Conservation (phyloP, 2,329 filamentous ascomycete species). For the Periconia digitata region DNA sequence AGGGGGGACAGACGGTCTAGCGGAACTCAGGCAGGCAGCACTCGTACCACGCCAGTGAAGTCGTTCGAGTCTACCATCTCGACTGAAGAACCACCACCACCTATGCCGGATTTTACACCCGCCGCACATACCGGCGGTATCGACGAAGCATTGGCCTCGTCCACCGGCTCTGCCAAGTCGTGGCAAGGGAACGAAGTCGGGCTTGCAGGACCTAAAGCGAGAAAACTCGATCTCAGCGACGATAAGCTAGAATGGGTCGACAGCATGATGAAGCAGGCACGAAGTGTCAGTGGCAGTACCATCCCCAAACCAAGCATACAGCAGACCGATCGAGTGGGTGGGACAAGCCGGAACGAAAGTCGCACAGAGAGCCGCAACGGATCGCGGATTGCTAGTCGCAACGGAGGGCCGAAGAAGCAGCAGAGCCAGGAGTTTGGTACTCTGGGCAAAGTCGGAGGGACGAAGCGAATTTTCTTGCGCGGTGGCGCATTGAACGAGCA, state of each 20-base stretch:
- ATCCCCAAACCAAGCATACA: conserved; percentile 10
- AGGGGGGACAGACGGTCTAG: conserved; percentile 22
- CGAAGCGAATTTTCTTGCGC: conserved; percentile 68
- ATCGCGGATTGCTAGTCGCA: background rate
- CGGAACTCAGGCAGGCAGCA: conserved; percentile 20
- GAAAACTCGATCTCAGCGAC: conserved; percentile 64
- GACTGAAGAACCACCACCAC: conserved; percentile 25
- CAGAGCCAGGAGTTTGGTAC: conserved; percentile 60
- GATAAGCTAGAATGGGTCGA: conserved; percentile 81
- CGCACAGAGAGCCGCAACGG: background rate
- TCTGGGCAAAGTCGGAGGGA: conserved; percentile 70
- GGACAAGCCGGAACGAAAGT: conserved; percentile 19
- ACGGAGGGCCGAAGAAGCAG: conserved; percentile 12
- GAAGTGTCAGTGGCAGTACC: conserved; percentile 65
- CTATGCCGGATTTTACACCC: conserved; percentile 23
- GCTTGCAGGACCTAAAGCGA: conserved; percentile 69
- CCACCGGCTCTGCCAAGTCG: conserved; percentile 28
- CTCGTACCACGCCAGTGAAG: conserved; percentile 33
- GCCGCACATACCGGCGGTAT: conserved; percentile 30
- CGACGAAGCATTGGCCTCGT: conserved; percentile 28
- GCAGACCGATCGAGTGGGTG: conserved; percentile 7
- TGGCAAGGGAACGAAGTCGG: conserved; percentile 56
- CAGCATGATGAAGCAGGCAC: conserved; percentile 78
- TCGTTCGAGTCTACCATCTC: conserved; percentile 14
- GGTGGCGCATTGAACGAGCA: conserved; percentile 21